A percentile compares a stretch with the other conserved stretches of the same genome.
Conservation (phyloP, 2,329 filamentous ascomycete genomes). For the Claviceps arundinis region DNA sequence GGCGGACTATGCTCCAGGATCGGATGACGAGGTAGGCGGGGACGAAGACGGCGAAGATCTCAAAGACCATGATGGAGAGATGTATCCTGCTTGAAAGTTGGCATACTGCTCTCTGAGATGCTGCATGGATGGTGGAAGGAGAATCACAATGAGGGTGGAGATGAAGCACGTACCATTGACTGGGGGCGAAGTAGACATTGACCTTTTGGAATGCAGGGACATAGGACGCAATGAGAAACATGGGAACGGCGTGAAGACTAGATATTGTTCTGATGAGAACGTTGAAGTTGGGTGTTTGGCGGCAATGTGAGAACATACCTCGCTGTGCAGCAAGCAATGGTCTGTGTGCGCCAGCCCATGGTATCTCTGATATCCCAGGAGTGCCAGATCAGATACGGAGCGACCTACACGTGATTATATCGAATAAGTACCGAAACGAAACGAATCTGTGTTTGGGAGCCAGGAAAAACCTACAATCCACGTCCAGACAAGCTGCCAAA, state of each 20-base stretch:
- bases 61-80: conserved; percentile 46
- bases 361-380: conserved; percentile 48
- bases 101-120: not conserved
- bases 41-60: conserved; percentile 47
- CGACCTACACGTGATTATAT: conserved; percentile 23
- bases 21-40: conserved; percentile 42
- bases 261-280: no score
- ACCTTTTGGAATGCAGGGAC: conserved; percentile 33
- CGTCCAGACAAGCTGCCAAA: conserved; percentile 43
- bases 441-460: not conserved
- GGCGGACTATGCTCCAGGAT: conserved; percentile 21
- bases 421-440: not conserved
- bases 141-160: conserved; percentile 20
- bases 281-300: not conserved
- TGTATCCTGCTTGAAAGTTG: conserved; percentile 16
- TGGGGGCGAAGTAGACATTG: conserved; percentile 41
- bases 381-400: conserved; percentile 45
- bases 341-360: conserved; percentile 51
- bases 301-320: conserved; percentile 17
- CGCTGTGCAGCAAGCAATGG: conserved; percentile 34
- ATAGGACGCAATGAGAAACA: conserved; percentile 49
- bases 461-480: conserved; percentile 16
- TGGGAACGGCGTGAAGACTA: conserved; percentile 48
- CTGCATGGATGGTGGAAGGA: not conserved
- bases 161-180: conserved; percentile 46